These are phyloP conservation scores for Schizochytrium sp. DNA, from an alignment of 108 stramenopile genomes.

Conservation along the genomic window DNA sequence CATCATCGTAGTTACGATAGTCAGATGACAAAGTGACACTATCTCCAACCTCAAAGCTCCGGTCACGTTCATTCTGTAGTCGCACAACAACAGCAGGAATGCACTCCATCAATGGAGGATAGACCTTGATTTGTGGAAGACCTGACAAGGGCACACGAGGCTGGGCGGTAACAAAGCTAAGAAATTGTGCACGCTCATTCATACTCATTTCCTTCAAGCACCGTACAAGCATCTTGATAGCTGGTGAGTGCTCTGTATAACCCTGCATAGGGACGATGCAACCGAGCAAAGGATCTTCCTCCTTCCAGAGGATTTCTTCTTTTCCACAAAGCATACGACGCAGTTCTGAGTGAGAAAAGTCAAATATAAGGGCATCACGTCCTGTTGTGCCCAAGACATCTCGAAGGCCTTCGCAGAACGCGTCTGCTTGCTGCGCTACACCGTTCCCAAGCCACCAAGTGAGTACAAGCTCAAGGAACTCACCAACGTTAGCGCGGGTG, in stretches of 20 bases:
- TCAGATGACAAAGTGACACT: not conserved
- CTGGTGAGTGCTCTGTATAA: not conserved
- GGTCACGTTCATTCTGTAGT: constrained; percentile 36
- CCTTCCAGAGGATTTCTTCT: constrained; percentile 55
- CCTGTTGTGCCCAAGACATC: constrained; percentile 30
- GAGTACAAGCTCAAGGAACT: constrained; percentile 25
- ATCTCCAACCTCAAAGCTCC: constrained; percentile 19
- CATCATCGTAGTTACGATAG: not conserved
- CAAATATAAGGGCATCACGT: constrained; percentile 30
- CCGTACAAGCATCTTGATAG: constrained; percentile 39
- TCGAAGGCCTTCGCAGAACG: constrained; percentile 57
- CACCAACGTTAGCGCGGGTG: constrained; percentile 29
- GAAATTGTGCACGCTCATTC: constrained; percentile 45
- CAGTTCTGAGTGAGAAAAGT: constrained; percentile 56
- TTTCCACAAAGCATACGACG: constrained; percentile 55
- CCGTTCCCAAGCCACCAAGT: constrained; percentile 55
- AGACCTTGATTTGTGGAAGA: constrained; percentile 57
- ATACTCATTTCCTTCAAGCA: constrained; percentile 54
- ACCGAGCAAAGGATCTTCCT: constrained; percentile 39
- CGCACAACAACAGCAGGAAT: not conserved
- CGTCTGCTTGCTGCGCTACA: constrained; percentile 31
- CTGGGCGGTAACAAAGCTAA: constrained; percentile 54
- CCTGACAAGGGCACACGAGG: constrained; percentile 54
- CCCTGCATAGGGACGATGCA: constrained; percentile 55
- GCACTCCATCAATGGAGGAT: constrained; percentile 43